A percentile compares a stretch with the other conserved stretches of the same genome.
Conservation (phyloP, 2,329 filamentous ascomycete genomes). For the Aspergillus oerlinghausenensis region DNA sequence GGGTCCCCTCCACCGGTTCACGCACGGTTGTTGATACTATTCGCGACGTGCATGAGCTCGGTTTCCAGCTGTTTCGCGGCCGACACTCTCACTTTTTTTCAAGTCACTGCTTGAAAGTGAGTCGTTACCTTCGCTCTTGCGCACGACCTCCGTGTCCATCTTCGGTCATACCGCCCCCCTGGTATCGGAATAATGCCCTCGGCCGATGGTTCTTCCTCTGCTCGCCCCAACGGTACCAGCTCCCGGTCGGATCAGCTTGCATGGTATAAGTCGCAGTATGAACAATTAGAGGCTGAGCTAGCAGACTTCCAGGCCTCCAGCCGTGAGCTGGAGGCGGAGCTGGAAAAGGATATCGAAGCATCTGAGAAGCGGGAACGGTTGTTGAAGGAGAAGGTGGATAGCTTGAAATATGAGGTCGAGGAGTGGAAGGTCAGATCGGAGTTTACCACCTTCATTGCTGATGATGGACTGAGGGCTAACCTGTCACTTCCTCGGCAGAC, state of each 20-base stretch:
- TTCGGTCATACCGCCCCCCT: slow-evolving; percentile 14
- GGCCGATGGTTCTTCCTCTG: slow-evolving; percentile 34
- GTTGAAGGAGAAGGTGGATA: slow-evolving; percentile 82
- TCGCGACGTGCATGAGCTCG: slow-evolving; percentile 11
- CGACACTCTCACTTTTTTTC: slow-evolving; percentile 2
- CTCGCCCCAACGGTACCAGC: slow-evolving; percentile 35
- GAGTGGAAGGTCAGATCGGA: slow-evolving; percentile 83
- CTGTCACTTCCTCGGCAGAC: slow-evolving; percentile 50
- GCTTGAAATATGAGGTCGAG: slow-evolving; percentile 80
- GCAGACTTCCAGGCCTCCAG: slow-evolving; percentile 92
- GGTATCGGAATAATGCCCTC: slow-evolving; percentile 33
- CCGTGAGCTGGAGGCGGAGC: slow-evolving; percentile 85
- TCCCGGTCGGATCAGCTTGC: slow-evolving; percentile 68
- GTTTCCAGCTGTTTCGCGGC: background rate
- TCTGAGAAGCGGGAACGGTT: slow-evolving; percentile 88
- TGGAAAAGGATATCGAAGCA: slow-evolving; percentile 93
- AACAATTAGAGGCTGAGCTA: slow-evolving; percentile 84
- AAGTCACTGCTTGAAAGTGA: background rate
- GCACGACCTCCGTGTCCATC: background rate
- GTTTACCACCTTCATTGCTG: background rate
- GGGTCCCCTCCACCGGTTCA: slow-evolving; percentile 16
- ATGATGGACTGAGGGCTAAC: slow-evolving; percentile 8
- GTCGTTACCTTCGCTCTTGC: background rate
- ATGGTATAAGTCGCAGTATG: slow-evolving; percentile 96
- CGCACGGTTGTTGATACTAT: slow-evolving; percentile 12